Base-by-base conservation (phyloP, 345 rosid genomes). In the Pistacia atlantica region DNA sequence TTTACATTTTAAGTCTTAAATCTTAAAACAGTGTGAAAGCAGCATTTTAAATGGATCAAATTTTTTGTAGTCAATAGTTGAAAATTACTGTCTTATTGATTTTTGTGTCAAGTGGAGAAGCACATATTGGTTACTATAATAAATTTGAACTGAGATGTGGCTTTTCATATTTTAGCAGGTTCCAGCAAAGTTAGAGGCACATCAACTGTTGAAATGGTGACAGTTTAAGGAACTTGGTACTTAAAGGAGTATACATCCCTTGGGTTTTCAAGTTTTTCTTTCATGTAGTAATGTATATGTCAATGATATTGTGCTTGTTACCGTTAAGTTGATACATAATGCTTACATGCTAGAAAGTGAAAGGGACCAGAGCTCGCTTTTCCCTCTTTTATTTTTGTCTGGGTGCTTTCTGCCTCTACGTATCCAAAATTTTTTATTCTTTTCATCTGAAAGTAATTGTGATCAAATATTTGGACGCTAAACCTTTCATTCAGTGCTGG, bases 151-250 rank as follows among this genome's bases (percentile, higher is more conserved):
- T 74, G 65, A 64, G 59, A 33, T 64, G n/a, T 46, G 11, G 48
- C 65, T 70, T 70, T 33, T 75, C 38, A 35, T 51, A 37, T 45
- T 78, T 80, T 51, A 63, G 67, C 84, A 83, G 83, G 84, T 77
- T 75, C 65, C 25, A 69, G 74, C 78, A 78, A 73, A 61, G 55
- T 11, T 1, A 37, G 63, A 66, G 81, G 80, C 17, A 0, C 48
- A 33, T 56, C 78, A 65, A 55, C 67, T 0, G 65, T 17, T 60
- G 83, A 78, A 81, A 25, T 81, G 48, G 49, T 8, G 12, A 78
- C 37, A 25, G 74, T 57, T 69, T 79, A 48, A 64, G 71, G 56
- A 80, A 79, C 57, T 82, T 49, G 83, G 82, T 49, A 55, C 8
- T 56, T 52, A 51, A 54, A 69, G 64, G 58, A 48, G 70, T 52